These are phyloP conservation scores for Singerocomus rubriflavus DNA, from an alignment of 1,284 basidiomycete genomes.

Conservation along the genomic window DNA sequence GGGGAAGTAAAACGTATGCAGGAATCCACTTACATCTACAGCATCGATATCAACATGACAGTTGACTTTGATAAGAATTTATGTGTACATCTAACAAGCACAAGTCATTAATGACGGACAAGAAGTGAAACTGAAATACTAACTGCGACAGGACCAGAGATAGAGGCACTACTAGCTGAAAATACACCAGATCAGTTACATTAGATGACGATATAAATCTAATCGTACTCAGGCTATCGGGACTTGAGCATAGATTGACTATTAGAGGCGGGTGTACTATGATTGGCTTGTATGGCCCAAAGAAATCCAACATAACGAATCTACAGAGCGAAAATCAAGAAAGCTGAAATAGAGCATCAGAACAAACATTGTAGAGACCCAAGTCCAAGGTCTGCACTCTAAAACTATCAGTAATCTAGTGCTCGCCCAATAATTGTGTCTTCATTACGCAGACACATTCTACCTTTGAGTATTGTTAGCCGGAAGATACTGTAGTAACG, in stretches of 20 bases:
- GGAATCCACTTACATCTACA: constrained; percentile 4
- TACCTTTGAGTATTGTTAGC: no score
- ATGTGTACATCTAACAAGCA: constrained; percentile 1
- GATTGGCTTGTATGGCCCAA: background rate
- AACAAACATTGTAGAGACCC: no score
- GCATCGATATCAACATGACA: background rate
- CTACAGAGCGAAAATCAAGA: no score
- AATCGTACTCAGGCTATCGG: background rate
- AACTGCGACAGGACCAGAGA: constrained; percentile 1
- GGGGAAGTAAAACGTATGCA: background rate
- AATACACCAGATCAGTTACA: background rate
- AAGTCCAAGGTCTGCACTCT: no score
- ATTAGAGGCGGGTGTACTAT: no score
- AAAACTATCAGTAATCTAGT: no score
- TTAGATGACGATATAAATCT: background rate
- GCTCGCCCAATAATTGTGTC: no score
- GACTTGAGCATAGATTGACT: background rate
- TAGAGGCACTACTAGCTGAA: constrained; percentile 2
- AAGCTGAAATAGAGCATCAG: no score
- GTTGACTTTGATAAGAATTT: background rate
- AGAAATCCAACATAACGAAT: no score
- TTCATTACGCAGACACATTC: no score
- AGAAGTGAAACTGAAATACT: background rate
- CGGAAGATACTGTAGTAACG: no score
- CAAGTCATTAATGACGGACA: background rate